Conservation (phyloP, 331 rosid genomes). For the Quercus phellos region DNA sequence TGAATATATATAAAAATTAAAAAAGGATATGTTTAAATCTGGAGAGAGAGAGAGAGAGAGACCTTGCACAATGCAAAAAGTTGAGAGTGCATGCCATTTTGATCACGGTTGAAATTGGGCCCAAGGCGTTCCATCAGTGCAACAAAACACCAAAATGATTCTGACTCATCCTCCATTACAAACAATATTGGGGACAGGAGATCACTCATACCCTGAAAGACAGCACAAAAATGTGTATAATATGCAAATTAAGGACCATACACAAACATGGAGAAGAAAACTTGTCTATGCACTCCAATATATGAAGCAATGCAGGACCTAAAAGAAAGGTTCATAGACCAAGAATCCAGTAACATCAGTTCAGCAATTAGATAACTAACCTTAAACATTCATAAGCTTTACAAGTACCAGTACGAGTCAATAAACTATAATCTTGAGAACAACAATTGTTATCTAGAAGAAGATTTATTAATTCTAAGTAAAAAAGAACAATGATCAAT, state of each 20-base stretch:
- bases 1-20: not conserved
- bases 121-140: conserved; percentile 95
- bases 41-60: not conserved
- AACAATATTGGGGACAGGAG: conserved; percentile 88
- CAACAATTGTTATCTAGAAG: not conserved
- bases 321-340: not conserved
- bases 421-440: not conserved
- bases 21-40: too few relatives aligned
- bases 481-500: not conserved
- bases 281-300: not conserved
- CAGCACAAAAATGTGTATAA: conserved; percentile 12
- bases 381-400: not conserved
- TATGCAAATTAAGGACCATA: not conserved
- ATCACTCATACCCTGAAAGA: conserved; percentile 92
- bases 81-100: conserved; percentile 99
- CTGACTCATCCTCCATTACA: conserved; percentile 82
- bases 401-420: not conserved
- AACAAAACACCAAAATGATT: conserved; percentile 97
- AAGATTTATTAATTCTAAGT: not conserved
- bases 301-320: not conserved
- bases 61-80: conserved; percentile 97
- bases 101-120: conserved; percentile 97
- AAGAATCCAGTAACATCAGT: not conserved
- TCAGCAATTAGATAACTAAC: not conserved
- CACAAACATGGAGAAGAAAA: not conserved